phyloP scores from a whole-genome alignment of 306 rosid species.

The Morella rubra region DNA sequence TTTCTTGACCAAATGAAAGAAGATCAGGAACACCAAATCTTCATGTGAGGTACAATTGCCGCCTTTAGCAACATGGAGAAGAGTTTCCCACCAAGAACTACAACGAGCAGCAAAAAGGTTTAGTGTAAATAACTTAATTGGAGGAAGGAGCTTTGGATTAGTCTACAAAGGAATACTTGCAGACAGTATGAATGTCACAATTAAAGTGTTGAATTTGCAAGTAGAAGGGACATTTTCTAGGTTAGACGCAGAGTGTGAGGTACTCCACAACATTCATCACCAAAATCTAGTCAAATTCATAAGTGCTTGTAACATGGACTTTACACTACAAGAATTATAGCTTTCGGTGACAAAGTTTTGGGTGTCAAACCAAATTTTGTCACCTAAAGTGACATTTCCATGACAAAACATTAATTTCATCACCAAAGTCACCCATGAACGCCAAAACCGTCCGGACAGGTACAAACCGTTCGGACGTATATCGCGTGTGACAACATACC shows the following conservation, averaged over 20 bases:
- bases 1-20: not conserved
- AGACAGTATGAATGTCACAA: slow-evolving; percentile 21
- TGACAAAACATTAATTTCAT: too few relatives aligned
- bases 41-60: not conserved
- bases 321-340: too few relatives aligned
- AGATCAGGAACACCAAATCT: not conserved
- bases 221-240: slow-evolving; percentile 7
- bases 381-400: too few relatives aligned
- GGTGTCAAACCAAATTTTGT: too few relatives aligned
- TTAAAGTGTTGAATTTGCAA: slow-evolving; percentile 21
- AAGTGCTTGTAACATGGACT: slow-evolving; percentile 21
- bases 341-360: too few relatives aligned
- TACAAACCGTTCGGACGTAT: too few relatives aligned
- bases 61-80: slow-evolving; percentile 5
- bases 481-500: too few relatives aligned
- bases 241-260: slow-evolving; percentile 23
- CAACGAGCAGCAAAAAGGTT: slow-evolving; percentile 24
- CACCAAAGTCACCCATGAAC: too few relatives aligned
- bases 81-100: slow-evolving; percentile 29
- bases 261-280: slow-evolving; percentile 22
- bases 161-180: slow-evolving; percentile 29
- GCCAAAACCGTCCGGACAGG: too few relatives aligned
- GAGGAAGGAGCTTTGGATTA: slow-evolving; percentile 24
- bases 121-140: slow-evolving; percentile 11
- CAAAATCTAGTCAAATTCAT: slow-evolving; percentile 26